Conservation (phyloP, 768 basidiomycete species). For the Leccinum subtestaceum region DNA sequence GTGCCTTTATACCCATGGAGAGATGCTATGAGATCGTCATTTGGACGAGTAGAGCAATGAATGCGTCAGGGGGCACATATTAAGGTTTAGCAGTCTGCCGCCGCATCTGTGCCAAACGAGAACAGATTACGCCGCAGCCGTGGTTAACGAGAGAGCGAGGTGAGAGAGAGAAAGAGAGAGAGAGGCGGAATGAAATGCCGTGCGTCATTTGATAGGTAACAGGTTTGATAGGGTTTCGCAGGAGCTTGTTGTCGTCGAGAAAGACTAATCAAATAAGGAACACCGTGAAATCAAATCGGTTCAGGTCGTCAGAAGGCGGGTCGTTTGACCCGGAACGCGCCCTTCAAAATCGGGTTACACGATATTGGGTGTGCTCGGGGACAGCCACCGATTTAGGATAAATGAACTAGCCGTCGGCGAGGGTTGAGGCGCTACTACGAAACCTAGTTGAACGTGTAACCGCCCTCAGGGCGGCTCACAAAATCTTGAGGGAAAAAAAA, state of each 20-base stretch:
- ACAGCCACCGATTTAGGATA: slow-evolving; percentile 29
- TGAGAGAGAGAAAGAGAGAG: not conserved
- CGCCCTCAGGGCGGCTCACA: slow-evolving; percentile 23
- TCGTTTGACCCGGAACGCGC: slow-evolving; percentile 14
- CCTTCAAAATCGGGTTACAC: slow-evolving; percentile 21
- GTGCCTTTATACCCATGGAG: slow-evolving; percentile 28
- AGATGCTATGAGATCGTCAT: slow-evolving; percentile 27
- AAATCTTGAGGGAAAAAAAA: slow-evolving; percentile 19
- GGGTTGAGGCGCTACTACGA: slow-evolving; percentile 28
- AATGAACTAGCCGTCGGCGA: slow-evolving; percentile 27
- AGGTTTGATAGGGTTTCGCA: slow-evolving; percentile 36
- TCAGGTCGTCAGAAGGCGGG: slow-evolving; percentile 13
- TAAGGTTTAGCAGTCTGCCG: slow-evolving; percentile 22
- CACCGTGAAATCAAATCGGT: slow-evolving; percentile 13
- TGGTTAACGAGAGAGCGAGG: slow-evolving; percentile 22
- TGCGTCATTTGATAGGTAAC: slow-evolving; percentile 34
- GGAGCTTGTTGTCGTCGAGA: slow-evolving; percentile 32
- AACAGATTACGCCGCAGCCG: slow-evolving; percentile 27
- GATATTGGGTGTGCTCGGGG: slow-evolving; percentile 16
- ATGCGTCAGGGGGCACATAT: slow-evolving; percentile 20
- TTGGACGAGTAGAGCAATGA: slow-evolving; percentile 14
- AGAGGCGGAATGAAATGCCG: slow-evolving; percentile 15
- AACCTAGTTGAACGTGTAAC: slow-evolving; percentile 25
- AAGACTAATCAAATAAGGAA: slow-evolving; percentile 35
- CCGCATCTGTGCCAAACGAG: slow-evolving; percentile 25